Evolutionary conservation across 345 rosid species (phyloP).

Genomic region (Eucalyptus sideroxylon): DNA sequence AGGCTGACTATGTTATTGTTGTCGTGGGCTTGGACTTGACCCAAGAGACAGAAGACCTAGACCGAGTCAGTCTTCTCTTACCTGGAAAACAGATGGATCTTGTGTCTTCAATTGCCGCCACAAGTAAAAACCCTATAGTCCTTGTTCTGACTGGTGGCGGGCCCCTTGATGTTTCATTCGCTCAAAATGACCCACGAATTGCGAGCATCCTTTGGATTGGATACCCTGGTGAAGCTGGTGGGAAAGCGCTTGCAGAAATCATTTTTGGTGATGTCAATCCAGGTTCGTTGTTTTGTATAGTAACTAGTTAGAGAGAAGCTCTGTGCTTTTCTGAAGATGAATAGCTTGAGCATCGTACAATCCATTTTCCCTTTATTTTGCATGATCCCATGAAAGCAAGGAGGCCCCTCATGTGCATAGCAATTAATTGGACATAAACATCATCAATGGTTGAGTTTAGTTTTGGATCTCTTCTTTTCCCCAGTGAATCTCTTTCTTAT

Average conservation of each 20-base stretch:
- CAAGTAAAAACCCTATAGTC: conserved; percentile 58
- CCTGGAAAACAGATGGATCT: conserved; percentile 79
- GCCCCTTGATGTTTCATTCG: conserved; percentile 77
- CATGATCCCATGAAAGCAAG: background rate
- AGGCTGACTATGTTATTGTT: conserved; percentile 52
- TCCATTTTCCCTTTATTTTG: background rate
- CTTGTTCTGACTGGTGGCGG: conserved; percentile 95
- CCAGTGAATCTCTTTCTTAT: background rate
- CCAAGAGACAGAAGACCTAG: conserved; percentile 85
- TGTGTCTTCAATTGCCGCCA: conserved; percentile 51
- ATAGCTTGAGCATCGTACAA: background rate
- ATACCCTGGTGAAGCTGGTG: conserved; percentile 92
- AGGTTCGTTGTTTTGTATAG: conserved; percentile 23
- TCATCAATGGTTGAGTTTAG: background rate
- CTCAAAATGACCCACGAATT: conserved; percentile 38
- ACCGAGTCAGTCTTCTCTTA: conserved; percentile 70
- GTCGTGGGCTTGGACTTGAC: conserved; percentile 76
- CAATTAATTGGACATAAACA: background rate
- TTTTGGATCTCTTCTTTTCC: background rate
- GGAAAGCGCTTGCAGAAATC: conserved; percentile 70
- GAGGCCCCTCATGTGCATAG: background rate
- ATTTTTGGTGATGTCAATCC: conserved; percentile 83
- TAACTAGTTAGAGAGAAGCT: background rate
- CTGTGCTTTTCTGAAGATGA: background rate
- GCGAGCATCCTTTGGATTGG: conserved; percentile 88